Evolutionary conservation across 2,329 filamentous ascomycete genomes (phyloP).

Genomic region (Byssochlamys sp.): DNA sequence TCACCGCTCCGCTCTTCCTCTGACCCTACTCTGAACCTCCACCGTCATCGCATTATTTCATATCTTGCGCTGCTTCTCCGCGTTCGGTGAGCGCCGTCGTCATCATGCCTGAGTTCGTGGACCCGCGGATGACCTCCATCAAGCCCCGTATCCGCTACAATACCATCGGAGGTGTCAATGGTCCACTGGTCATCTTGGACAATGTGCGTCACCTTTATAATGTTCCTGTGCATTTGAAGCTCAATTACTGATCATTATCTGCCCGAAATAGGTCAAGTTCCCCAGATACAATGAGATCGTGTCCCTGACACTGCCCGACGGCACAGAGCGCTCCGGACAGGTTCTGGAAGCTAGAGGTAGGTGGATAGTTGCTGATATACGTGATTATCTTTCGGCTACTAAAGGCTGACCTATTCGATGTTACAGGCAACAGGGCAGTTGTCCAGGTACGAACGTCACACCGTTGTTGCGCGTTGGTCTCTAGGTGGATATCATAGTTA

Average conservation of each 20-base stretch:
- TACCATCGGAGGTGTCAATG: conserved; percentile 95
- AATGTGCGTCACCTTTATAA: conserved; percentile 54
- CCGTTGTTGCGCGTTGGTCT: conserved; percentile 2
- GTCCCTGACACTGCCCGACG: conserved; percentile 87
- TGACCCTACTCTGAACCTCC: conserved; percentile 6
- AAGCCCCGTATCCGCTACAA: conserved; percentile 82
- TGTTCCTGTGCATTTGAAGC: background rate
- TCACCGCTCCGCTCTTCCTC: conserved; percentile 2
- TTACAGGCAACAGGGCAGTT: conserved; percentile 74
- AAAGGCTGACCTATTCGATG: background rate
- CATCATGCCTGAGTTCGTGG: conserved; percentile 34
- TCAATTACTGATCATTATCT: conserved; percentile 10
- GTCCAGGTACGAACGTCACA: conserved; percentile 61
- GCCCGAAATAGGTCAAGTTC: conserved; percentile 70
- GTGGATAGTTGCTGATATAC: conserved; percentile 7
- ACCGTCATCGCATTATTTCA: conserved; percentile 7
- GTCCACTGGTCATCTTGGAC: conserved; percentile 91
- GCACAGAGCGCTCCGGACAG: conserved; percentile 83
- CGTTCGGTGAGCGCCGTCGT: conserved; percentile 8
- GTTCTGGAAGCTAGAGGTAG: conserved; percentile 94
- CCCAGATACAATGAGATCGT: conserved; percentile 97
- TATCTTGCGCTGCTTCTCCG: conserved; percentile 5
- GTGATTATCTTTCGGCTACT: background rate
- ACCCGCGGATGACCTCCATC: conserved; percentile 44
- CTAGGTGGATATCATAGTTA: conserved; percentile 12